Percentiles rank a stretch among this genome's conserved stretches.
These are phyloP conservation scores for Lichtheimia ornata DNA, from an alignment of 371 early-diverging fungal species.

Conservation along the genomic window DNA sequence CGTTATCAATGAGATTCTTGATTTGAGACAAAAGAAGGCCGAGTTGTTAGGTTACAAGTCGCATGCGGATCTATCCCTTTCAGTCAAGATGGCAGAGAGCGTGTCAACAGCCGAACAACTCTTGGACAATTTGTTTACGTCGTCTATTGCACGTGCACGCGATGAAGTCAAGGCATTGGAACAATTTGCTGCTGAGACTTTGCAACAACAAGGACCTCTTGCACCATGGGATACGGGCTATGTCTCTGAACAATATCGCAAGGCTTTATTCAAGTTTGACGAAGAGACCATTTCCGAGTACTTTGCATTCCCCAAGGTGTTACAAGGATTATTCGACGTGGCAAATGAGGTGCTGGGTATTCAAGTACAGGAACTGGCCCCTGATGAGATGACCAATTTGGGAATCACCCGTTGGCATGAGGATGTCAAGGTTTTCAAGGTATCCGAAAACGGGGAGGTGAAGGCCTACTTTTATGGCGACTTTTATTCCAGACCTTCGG, in stretches of 20 bases:
- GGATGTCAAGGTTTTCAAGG: slow-evolving; percentile 68
- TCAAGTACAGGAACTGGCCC: slow-evolving; percentile 50
- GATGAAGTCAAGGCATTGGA: slow-evolving; percentile 50
- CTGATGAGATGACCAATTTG: slow-evolving; percentile 32
- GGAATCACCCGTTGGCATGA: slow-evolving; percentile 61
- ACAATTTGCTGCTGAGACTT: slow-evolving; percentile 43
- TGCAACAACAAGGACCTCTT: slow-evolving; percentile 46
- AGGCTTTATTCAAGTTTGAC: slow-evolving; percentile 58
- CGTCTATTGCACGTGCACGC: slow-evolving; percentile 52
- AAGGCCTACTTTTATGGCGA: slow-evolving; percentile 73
- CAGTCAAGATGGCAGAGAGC: slow-evolving; percentile 66
- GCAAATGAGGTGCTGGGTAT: slow-evolving; percentile 60
- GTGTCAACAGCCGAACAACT: slow-evolving; percentile 49
- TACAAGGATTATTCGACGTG: slow-evolving; percentile 61
- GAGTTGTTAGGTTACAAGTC: slow-evolving; percentile 53
- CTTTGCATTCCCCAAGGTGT: slow-evolving; percentile 62
- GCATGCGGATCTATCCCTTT: slow-evolving; percentile 61
- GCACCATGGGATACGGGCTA: slow-evolving; percentile 63
- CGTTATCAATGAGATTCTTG: slow-evolving; percentile 63
- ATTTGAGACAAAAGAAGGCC: slow-evolving; percentile 53
- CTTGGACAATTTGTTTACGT: slow-evolving; percentile 47
- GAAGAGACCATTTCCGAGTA: slow-evolving; percentile 68
- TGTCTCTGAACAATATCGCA: slow-evolving; percentile 62
- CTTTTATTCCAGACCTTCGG: slow-evolving; percentile 65
- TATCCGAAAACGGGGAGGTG: slow-evolving; percentile 49